A percentile compares a stretch with the other conserved stretches of the same genome.
phyloP scores from a whole-genome alignment of 352 stramenopile species.

The Phytophthora fragariaefolia region DNA sequence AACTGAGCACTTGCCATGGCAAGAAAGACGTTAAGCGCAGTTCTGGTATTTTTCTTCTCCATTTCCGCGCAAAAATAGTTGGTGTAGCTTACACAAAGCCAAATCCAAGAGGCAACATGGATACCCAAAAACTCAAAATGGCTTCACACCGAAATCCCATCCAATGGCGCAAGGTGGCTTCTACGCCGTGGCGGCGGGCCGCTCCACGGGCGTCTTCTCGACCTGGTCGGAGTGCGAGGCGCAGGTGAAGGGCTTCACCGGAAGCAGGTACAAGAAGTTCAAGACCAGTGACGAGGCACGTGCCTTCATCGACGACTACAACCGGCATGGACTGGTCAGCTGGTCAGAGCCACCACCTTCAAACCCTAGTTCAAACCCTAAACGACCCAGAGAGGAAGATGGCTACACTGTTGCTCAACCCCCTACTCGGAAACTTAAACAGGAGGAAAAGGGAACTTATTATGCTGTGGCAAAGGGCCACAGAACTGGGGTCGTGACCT shows the following conservation, averaged over 20 bases:
- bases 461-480: slow-evolving; percentile 50
- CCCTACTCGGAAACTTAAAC: slow-evolving; percentile 24
- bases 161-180: slow-evolving; percentile 42
- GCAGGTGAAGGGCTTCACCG: slow-evolving; percentile 64
- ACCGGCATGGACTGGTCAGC: background rate
- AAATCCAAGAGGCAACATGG: background rate
- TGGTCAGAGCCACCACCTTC: background rate
- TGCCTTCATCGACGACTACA: slow-evolving; percentile 46
- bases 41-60: background rate
- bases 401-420: slow-evolving; percentile 5
- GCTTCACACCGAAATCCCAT: background rate
- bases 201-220: slow-evolving; percentile 59
- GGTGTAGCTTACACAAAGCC: background rate
- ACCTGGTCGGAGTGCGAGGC: slow-evolving; percentile 57
- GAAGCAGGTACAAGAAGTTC: slow-evolving; percentile 75
- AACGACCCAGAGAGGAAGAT: slow-evolving; percentile 20
- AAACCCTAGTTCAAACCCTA: slow-evolving; percentile 7
- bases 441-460: slow-evolving; percentile 8
- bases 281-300: slow-evolving; percentile 51
- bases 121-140: background rate
- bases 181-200: slow-evolving; percentile 69
- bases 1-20: background rate
- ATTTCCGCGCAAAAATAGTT: background rate
- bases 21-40: background rate
- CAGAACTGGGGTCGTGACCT: slow-evolving; percentile 45